phyloP scores from a whole-genome alignment of 2,329 filamentous ascomycete species.

The Tolypocladium paradoxum region DNA sequence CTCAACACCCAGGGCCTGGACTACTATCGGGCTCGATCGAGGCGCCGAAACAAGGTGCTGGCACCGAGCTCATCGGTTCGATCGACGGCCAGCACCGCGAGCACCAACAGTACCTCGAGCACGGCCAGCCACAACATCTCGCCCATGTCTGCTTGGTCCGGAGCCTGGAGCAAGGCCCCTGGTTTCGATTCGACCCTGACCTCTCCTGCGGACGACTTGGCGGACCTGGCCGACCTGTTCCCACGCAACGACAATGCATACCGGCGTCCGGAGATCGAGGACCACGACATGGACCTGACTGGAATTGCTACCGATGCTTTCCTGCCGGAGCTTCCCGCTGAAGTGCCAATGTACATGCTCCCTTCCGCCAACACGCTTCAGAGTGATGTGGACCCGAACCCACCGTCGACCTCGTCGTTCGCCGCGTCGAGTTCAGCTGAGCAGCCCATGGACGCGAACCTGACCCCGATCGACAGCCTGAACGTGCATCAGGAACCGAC shows the following conservation, averaged over 20 bases:
- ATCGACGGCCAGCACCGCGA: conserved; percentile 29
- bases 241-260: conserved; percentile 12
- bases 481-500: conserved; percentile 6
- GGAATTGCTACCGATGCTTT: conserved; percentile 13
- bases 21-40: conserved; percentile 16
- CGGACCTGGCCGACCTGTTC: conserved; percentile 21
- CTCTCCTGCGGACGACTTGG: conserved; percentile 31
- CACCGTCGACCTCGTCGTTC: not conserved
- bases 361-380: not conserved
- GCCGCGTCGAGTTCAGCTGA: not conserved
- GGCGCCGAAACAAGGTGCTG: conserved; percentile 29
- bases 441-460: not conserved
- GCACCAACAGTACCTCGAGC: conserved; percentile 26
- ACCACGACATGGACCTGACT: conserved; percentile 5
- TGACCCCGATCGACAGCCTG: not conserved
- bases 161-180: conserved; percentile 27
- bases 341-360: conserved; percentile 19
- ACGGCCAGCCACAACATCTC: conserved; percentile 32
- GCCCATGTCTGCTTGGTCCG: conserved; percentile 32
- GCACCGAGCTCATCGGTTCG: conserved; percentile 37
- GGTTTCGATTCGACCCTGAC: conserved; percentile 32
- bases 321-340: conserved; percentile 32
- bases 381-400: not conserved
- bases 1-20: conserved; percentile 26
- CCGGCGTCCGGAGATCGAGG: conserved; percentile 11